These are phyloP conservation scores for Oehlia diaphana DNA, from an alignment of 192 early-diverging fungal genomes.

Conservation along the genomic window DNA sequence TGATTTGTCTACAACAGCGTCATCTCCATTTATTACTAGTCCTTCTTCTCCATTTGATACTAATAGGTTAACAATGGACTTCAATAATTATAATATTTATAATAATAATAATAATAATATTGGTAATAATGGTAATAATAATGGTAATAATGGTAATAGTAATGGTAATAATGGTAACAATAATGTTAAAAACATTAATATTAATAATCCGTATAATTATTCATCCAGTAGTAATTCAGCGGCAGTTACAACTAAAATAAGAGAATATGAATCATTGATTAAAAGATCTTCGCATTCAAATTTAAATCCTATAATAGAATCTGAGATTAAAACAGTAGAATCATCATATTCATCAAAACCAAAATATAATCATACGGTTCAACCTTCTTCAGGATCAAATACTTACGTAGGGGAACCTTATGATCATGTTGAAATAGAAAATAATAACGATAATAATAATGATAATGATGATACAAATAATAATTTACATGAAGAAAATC, in stretches of 20 bases:
- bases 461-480: too few species aligned
- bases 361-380: conserved; percentile 16
- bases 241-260: conserved; percentile 4
- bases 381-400: conserved; percentile 18
- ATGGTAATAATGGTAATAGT: too few species aligned
- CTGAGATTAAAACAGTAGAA: background rate
- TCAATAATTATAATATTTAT: background rate
- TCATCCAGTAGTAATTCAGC: background rate
- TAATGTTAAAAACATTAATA: background rate
- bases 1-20: background rate
- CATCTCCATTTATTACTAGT: conserved; percentile 8
- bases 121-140: too few species aligned
- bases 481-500: background rate
- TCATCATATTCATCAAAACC: background rate
- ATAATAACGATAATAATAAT: background rate
- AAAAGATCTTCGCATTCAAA: background rate
- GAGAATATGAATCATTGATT: conserved; percentile 14
- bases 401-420: conserved; percentile 16
- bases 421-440: conserved; percentile 12
- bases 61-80: conserved; percentile 8
- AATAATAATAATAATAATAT: background rate
- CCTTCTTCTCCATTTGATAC: conserved; percentile 10
- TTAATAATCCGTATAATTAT: background rate
- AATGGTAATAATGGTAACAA: too few species aligned
- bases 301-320: background rate